Percentiles rank a stretch among this genome's conserved stretches.
Conservation (phyloP, 2,329 filamentous ascomycete genomes). For the Xylariaceae sp. region DNA sequence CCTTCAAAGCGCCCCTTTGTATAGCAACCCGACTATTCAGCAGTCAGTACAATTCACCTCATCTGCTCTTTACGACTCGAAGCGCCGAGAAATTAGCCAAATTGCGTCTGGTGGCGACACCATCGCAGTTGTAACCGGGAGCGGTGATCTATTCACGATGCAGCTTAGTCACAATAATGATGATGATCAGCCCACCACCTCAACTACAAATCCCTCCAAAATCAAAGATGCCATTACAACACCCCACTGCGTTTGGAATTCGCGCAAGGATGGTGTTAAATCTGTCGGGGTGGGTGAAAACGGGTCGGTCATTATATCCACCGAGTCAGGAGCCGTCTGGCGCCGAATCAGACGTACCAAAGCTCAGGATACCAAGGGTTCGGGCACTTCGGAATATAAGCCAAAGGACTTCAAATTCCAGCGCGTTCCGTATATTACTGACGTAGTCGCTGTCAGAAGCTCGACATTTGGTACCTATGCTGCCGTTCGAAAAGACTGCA, state of each 20-base stretch:
- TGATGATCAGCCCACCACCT: conserved; percentile 53
- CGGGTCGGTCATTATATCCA: conserved; percentile 90
- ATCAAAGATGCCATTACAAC: conserved; percentile 75
- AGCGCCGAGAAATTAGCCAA: conserved; percentile 63
- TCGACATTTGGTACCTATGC: conserved; percentile 88
- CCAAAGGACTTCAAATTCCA: conserved; percentile 94
- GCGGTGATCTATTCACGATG: conserved; percentile 84
- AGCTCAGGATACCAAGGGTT: conserved; percentile 57
- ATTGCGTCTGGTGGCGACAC: conserved; percentile 85
- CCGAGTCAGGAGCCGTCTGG: conserved; percentile 89
- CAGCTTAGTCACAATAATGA: conserved; percentile 66
- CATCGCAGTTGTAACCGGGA: conserved; percentile 78
- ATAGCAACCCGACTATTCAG: conserved; percentile 61
- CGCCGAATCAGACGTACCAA: conserved; percentile 76
- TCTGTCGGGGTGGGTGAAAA: conserved; percentile 89
- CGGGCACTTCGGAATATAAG: conserved; percentile 46
- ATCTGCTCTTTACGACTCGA: conserved; percentile 58
- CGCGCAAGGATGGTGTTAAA: conserved; percentile 76
- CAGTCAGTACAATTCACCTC: conserved; percentile 52
- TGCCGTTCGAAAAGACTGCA: conserved; percentile 76
- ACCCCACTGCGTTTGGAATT: conserved; percentile 81
- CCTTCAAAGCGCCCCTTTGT: conserved; percentile 68
- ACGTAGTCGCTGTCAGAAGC: conserved; percentile 76
- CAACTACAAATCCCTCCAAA: conserved; percentile 88
- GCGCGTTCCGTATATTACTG: conserved; percentile 79